phyloP scores from a whole-genome alignment of 2,329 filamentous ascomycete genomes.

The Sporothrix globosa region DNA sequence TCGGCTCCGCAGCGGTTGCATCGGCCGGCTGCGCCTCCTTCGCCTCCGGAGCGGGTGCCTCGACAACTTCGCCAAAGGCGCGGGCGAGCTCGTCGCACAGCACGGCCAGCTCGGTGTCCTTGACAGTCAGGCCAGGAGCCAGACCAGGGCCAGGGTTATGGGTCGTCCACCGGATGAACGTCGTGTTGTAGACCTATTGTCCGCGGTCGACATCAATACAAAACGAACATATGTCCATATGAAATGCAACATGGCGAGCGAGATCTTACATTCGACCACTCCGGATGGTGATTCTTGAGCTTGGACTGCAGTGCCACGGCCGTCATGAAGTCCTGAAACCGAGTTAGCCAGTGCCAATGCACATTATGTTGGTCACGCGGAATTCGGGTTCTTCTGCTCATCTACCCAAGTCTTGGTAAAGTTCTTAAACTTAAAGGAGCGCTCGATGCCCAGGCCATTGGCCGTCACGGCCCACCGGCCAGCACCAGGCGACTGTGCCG shows the following conservation, averaged over 20 bases:
- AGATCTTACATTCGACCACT: constrained; percentile 70
- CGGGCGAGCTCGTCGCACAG: constrained; percentile 64
- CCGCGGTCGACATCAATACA: not conserved
- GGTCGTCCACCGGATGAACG: constrained; percentile 73
- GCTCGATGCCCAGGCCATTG: constrained; percentile 59
- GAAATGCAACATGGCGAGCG: not conserved
- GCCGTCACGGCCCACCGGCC: constrained; percentile 56
- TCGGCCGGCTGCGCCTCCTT: not conserved
- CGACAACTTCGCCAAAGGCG: constrained; percentile 58
- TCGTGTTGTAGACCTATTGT: constrained; percentile 69
- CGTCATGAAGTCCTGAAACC: constrained; percentile 71
- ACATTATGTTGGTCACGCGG: not conserved
- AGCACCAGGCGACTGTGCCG: constrained; percentile 30
- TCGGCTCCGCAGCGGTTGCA: constrained; percentile 13
- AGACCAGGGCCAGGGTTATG: constrained; percentile 65
- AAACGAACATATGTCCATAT: too few relatives aligned
- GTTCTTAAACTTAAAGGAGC: constrained; percentile 65
- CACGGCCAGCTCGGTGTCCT: constrained; percentile 64
- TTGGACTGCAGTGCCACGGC: constrained; percentile 69
- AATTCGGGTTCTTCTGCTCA: not conserved
- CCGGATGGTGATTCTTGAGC: constrained; percentile 70
- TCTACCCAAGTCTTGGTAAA: constrained; percentile 68
- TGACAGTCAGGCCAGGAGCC: constrained; percentile 64
- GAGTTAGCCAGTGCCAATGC: not conserved
- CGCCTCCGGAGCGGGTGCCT: not conserved